These are phyloP conservation scores for Phaeophleospora eucalypticola DNA, from an alignment of 2,329 filamentous ascomycete genomes.

Conservation along the genomic window DNA sequence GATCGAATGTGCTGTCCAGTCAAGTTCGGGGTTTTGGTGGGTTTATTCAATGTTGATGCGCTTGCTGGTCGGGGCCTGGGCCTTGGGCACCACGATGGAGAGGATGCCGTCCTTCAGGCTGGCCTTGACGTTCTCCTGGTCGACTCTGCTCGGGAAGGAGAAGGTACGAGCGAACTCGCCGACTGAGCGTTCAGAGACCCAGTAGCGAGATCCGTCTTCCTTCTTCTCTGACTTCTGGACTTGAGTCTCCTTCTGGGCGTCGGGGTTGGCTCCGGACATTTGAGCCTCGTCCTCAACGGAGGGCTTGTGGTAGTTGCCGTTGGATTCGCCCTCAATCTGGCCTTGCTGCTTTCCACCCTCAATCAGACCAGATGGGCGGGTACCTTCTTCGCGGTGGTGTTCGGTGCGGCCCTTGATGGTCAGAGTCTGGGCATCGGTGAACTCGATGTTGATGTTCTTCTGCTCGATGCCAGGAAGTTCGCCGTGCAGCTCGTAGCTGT, in stretches of 20 bases:
- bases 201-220: conserved; percentile 53
- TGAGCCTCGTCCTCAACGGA: conserved; percentile 56
- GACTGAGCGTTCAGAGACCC: conserved; percentile 59
- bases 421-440: conserved; percentile 70
- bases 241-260: conserved; percentile 12
- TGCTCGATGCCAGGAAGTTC: conserved; percentile 73
- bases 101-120: conserved; percentile 59
- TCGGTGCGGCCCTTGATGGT: conserved; percentile 67
- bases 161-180: conserved; percentile 59
- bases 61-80: conserved; percentile 43
- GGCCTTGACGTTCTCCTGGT: conserved; percentile 59
- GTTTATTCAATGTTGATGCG: conserved; percentile 55
- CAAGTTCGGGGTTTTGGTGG: not conserved
- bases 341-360: conserved; percentile 19
- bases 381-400: conserved; percentile 56
- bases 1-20: not conserved
- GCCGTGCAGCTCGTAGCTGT: conserved; percentile 71
- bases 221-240: conserved; percentile 29
- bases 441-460: conserved; percentile 72
- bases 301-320: conserved; percentile 48
- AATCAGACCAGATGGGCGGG: conserved; percentile 48
- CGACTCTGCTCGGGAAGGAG: conserved; percentile 54
- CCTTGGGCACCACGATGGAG: conserved; percentile 56
- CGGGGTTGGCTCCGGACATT: conserved; percentile 9
- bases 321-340: conserved; percentile 27